A percentile compares a stretch with the other conserved stretches of the same genome.
Evolutionary conservation across 768 basidiomycete species (phyloP).

Genomic region (Fomitopsis pulvina): DNA sequence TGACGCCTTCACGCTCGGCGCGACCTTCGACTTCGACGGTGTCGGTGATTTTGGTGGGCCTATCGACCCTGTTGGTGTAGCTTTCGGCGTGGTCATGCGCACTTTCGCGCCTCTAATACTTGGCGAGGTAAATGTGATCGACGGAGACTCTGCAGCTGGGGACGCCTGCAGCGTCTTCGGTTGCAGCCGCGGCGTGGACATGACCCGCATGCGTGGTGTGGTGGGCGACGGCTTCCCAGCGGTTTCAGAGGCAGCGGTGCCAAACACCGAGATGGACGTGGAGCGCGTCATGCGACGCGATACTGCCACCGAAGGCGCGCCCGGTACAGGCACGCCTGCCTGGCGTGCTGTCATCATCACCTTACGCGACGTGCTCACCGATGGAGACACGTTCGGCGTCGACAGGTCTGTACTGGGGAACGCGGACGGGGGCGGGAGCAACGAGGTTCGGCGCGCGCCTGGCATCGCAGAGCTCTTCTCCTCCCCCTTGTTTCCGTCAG

Average conservation of each 20-base stretch:
- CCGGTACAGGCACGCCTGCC: constrained; percentile 11
- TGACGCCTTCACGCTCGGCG: constrained; percentile 15
- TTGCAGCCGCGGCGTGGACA: constrained; percentile 15
- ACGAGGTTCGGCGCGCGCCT: constrained; percentile 20
- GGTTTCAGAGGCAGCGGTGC: constrained; percentile 18
- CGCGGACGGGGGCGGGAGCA: constrained; percentile 29
- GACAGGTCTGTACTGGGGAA: constrained; percentile 31
- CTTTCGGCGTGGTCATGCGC: constrained; percentile 3
- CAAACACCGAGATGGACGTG: constrained; percentile 16
- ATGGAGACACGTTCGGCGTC: constrained; percentile 18
- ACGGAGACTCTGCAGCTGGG: not conserved
- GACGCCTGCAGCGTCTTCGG: constrained; percentile 6
- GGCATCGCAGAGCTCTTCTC: not conserved
- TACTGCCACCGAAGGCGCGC: constrained; percentile 15
- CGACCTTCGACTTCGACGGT: constrained; percentile 13
- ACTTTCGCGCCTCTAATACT: constrained; percentile 12
- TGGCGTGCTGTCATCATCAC: constrained; percentile 20
- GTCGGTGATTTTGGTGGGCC: constrained; percentile 12
- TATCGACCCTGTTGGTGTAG: constrained; percentile 6
- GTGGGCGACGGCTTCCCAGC: constrained; percentile 9
- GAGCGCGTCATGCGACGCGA: constrained; percentile 18
- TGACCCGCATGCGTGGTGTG: constrained; percentile 16
- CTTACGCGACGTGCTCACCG: not conserved
- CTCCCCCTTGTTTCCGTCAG: constrained; percentile 29
- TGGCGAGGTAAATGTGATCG: constrained; percentile 20